Evolutionary conservation across 495 filamentous ascomycete genomes (phyloP).

Genomic region (Venustampulla echinocandica): DNA sequence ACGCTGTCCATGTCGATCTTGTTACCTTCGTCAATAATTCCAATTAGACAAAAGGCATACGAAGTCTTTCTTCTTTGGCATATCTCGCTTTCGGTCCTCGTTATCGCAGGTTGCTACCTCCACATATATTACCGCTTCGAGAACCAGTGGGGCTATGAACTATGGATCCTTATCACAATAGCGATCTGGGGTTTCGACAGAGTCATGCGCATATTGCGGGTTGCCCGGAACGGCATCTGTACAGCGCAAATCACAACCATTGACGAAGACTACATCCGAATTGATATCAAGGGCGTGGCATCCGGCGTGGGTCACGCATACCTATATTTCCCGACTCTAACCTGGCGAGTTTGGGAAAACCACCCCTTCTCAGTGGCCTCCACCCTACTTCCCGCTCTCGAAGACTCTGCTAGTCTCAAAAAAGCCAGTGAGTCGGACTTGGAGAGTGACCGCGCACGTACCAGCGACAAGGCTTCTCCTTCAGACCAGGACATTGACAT

Average conservation of each 20-base stretch:
- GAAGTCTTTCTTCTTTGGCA: not conserved
- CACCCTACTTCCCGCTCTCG: no score
- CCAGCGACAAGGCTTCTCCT: not conserved
- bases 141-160: not conserved
- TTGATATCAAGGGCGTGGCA: not conserved
- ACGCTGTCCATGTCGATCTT: not conserved
- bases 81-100: not conserved
- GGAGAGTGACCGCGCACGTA: not conserved
- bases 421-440: not conserved
- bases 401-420: no score
- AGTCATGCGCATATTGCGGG: not conserved
- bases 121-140: not conserved
- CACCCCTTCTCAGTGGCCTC: not conserved
- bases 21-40: not conserved
- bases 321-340: not conserved
- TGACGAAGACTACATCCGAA: not conserved
- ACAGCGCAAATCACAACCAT: not conserved
- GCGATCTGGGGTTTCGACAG: not conserved
- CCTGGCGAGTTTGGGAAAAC: not conserved
- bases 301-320: not conserved
- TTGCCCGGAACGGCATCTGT: not conserved
- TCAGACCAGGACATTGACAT: not conserved
- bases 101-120: not conserved
- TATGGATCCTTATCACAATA: not conserved
- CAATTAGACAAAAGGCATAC: not conserved